Percentiles rank a stretch among this genome's conserved stretches.
phyloP scores from a whole-genome alignment of 768 basidiomycete genomes.

The Tricholoma matsutake region DNA sequence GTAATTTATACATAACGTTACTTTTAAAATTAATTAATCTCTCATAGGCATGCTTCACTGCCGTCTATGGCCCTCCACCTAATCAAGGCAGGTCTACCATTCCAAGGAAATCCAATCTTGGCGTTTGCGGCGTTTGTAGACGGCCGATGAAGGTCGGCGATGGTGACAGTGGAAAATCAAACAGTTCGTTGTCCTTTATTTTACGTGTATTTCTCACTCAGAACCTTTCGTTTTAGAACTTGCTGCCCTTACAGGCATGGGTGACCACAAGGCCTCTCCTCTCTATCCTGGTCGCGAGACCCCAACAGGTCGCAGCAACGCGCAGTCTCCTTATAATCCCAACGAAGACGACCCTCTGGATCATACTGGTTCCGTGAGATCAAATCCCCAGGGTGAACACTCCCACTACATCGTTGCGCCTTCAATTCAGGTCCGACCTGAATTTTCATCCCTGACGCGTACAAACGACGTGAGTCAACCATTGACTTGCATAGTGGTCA shows the following conservation, averaged over 20 bases:
- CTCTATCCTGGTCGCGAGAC: constrained; percentile 73
- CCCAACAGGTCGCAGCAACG: constrained; percentile 40
- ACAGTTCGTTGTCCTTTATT: constrained; percentile 59
- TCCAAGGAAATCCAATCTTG: constrained; percentile 74
- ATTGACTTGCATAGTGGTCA: constrained; percentile 89
- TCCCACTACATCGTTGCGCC: constrained; percentile 83
- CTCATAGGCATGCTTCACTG: constrained; percentile 87
- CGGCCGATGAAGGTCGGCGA: constrained; percentile 96
- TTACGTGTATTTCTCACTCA: constrained; percentile 7
- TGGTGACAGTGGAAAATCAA: constrained; percentile 79
- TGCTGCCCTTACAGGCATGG: constrained; percentile 90
- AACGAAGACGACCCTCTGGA: constrained; percentile 87
- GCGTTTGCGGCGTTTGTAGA: constrained; percentile 96
- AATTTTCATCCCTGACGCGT: constrained; percentile 80
- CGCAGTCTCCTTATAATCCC: constrained; percentile 51
- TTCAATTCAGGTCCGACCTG: constrained; percentile 89
- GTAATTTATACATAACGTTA: constrained; percentile 7
- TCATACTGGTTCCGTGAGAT: constrained; percentile 47
- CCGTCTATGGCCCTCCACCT: constrained; percentile 90
- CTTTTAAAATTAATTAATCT: constrained; percentile 9
- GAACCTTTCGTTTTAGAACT: constrained; percentile 56
- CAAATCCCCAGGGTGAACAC: constrained; percentile 41
- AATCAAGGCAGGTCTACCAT: constrained; percentile 50
- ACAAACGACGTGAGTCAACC: constrained; percentile 71
- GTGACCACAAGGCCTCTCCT: constrained; percentile 49